Base-by-base conservation (phyloP, 352 stramenopile genomes). In the Pythium dissimile region DNA sequence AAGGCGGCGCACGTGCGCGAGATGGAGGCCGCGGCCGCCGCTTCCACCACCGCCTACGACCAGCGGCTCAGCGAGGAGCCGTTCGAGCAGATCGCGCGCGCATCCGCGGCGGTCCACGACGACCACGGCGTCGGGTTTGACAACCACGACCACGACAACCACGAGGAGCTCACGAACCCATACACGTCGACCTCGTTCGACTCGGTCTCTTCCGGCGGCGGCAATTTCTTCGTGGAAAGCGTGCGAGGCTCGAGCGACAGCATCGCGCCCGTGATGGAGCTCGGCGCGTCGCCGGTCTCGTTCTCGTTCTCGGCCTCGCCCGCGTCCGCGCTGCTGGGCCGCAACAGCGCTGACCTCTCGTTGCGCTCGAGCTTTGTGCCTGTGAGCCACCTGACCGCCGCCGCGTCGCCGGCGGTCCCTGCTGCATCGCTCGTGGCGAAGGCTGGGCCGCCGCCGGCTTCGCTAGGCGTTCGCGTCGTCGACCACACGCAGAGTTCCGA, bases 161-260 rank as follows among this genome's bases (percentile, higher is more conserved):
- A n/a, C n/a, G n/a, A n/a, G n/a, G n/a, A n/a, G n/a, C n/a, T n/a
- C n/a, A n/a, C n/a, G 15, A 49, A 49, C n/a, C 56, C 42, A 15
- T 52, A 41, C 30, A 24, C 48, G 8, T 56, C 32, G 31, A 47
- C 32, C 30, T 56, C 47, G 3, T 52, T 57, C 23, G 54, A 45
- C 37, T 62, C 56, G 39, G 38, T 64, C 11, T 35, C 46, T 16
- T 64, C 47, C 10, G 45, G 47, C n/a, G 43, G 47, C 30, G 47
- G 16, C 24, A 9, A 42, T 11, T 66, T 66, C 42, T 66, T 66
- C 34, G 58, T 66, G 13, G 58, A 66, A 2, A 66, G 58, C 42
- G 41, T 66, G 41, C 47, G 57, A 5, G 57, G 57, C 47, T 64
- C 57, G n/a, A 58, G 31, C 18, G 58, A 66, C 41, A 66, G 58